These are phyloP conservation scores for Dissoconium aciculare DNA, from an alignment of 2,329 filamentous ascomycete genomes.

Conservation along the genomic window DNA sequence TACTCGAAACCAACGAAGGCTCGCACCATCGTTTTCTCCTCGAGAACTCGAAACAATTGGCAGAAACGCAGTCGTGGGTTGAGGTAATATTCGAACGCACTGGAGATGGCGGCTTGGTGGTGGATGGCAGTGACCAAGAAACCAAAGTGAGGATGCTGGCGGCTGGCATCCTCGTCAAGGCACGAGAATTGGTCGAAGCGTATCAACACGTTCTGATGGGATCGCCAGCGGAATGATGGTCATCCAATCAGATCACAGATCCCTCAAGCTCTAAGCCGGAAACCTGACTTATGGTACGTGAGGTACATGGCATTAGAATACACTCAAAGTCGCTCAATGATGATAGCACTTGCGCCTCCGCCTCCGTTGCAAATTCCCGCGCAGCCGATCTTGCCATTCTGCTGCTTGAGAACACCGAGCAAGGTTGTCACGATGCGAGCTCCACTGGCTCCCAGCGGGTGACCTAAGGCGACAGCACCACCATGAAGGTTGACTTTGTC, in stretches of 20 bases:
- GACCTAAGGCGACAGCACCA: slow-evolving; percentile 87
- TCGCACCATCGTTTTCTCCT: slow-evolving; percentile 46
- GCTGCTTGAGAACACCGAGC: slow-evolving; percentile 73
- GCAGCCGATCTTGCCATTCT: slow-evolving; percentile 83
- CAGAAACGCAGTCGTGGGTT: slow-evolving; percentile 83
- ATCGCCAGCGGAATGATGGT: no score
- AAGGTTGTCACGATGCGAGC: slow-evolving; percentile 87
- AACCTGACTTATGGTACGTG: no score
- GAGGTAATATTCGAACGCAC: slow-evolving; percentile 51
- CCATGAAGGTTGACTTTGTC: slow-evolving; percentile 93
- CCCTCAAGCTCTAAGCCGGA: no score
- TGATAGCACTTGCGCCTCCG: slow-evolving; percentile 83
- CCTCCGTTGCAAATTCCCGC: slow-evolving; percentile 97
- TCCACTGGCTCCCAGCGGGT: slow-evolving; percentile 85
- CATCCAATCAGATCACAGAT: no score
- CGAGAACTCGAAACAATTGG: slow-evolving; percentile 57
- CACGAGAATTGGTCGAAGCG: slow-evolving; percentile 68
- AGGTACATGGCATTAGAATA: no score
- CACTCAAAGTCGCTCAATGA: slow-evolving; percentile 52
- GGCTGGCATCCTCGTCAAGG: slow-evolving; percentile 60
- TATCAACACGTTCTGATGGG: slow-evolving; percentile 67
- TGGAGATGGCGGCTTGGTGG: slow-evolving; percentile 22
- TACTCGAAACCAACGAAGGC: slow-evolving; percentile 62
- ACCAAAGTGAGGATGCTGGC: slow-evolving; percentile 65
- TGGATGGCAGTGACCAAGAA: slow-evolving; percentile 56